Base-by-base conservation (phyloP, 192 early-diverging fungal genomes). In the Coemansia umbellata region DNA sequence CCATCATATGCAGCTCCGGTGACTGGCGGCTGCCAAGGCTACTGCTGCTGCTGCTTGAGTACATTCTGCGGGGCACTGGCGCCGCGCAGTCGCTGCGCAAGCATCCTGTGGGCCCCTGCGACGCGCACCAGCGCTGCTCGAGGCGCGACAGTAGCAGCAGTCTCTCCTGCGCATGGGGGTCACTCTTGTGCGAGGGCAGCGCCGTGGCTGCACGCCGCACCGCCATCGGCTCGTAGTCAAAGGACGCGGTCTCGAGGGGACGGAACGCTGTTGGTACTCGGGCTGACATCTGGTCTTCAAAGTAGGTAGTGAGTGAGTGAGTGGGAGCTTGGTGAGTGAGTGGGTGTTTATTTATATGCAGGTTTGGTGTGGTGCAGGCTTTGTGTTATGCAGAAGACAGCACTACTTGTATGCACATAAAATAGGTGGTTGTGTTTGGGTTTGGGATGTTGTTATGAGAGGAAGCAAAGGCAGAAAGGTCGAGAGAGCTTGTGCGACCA, bases 181-280 rank as follows among this genome's bases (percentile, higher is more conserved):
- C 69, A n/a, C 23, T 31, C 40, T 31, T 36, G 36, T 40, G 49
- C 51, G 66, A 53, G 24, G 70, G 63, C 50, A 57, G 58, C 11
- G 63, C 50, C 18, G 63, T 66, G 37, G 70, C 55, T 11, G 69
- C 64, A 40, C 70, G 70, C n/a, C 70, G 37, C 39, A 60, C 27
- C 15, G 37, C 51, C 5, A 53, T 36, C 3, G 41, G 22, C 37
- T 44, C 8, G 11, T 35, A 24, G 10, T 50, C 68, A 40, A 59
- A 65, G 10, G 58, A 57, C 17, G 57, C 53, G 23, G 58, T 66
- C 39, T 74, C 70, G 45, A 74, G 70, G n/a, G 70, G 70, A 37
- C 70, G 70, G 59, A 74, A 74, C 23, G 70, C 70, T 41, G 70
- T 74, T 36, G 63, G 70, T 8, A 74, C 70, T 55, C 70, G 36